Evolutionary conservation across 768 basidiomycete genomes (phyloP).

Genomic region (Tricholoma saponaceum): DNA sequence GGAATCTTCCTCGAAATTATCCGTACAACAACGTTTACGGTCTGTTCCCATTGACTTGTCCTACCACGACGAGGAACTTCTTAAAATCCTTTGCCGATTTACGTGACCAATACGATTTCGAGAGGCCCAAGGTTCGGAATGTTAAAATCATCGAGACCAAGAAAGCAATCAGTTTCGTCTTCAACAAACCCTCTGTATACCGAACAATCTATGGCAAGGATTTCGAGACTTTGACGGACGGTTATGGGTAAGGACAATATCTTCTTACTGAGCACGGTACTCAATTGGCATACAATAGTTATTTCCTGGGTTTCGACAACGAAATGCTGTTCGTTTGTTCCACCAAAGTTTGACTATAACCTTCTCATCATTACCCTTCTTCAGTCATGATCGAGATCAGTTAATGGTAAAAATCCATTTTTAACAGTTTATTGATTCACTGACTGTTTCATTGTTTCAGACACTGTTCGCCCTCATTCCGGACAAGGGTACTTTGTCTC

Average conservation of each 20-base stretch:
- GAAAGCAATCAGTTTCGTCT: conserved; percentile 15
- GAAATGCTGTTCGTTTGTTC: conserved; percentile 9
- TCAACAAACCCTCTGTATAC: conserved; percentile 13
- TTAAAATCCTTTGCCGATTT: background rate
- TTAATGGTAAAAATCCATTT: conserved; percentile 13
- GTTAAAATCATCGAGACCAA: conserved; percentile 10
- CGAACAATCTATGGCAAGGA: conserved; percentile 10
- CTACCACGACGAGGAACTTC: background rate
- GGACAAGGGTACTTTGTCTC: conserved; percentile 5
- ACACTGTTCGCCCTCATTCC: conserved; percentile 18
- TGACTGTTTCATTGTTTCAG: conserved; percentile 5
- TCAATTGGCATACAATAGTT: conserved; percentile 2
- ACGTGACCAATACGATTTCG: conserved; percentile 4
- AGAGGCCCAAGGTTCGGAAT: conserved; percentile 6
- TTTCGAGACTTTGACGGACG: conserved; percentile 13
- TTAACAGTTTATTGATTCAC: background rate
- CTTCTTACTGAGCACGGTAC: background rate
- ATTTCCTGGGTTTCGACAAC: conserved; percentile 17
- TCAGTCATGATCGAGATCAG: conserved; percentile 18
- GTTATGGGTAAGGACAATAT: conserved; percentile 13
- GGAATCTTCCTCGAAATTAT: conserved; percentile 18
- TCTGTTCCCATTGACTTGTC: conserved; percentile 19
- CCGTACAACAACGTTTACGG: conserved; percentile 19
- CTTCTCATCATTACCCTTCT: background rate
- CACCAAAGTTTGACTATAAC: background rate